Base-by-base conservation (phyloP, 139 green algal genomes). In the Spirogloea muscicola region DNA sequence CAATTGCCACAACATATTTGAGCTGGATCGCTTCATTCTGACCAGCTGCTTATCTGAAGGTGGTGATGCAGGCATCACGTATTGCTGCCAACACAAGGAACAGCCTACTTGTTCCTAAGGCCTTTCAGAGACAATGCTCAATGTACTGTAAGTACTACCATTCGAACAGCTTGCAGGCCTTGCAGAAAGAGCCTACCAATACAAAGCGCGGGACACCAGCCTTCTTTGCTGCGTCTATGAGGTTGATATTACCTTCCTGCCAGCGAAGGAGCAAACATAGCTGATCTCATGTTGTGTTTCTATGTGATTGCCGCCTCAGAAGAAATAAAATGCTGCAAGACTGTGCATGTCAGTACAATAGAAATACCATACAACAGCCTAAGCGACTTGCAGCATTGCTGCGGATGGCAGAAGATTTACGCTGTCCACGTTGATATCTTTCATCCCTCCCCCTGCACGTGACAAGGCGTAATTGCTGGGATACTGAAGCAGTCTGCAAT, bases 131-230 rank as follows among this genome's bases (percentile, higher is more conserved):
- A n/a, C n/a, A n/a, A n/a, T n/a, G n/a, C n/a, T n/a, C n/a, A n/a
- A n/a, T n/a, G n/a, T n/a, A n/a, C n/a, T n/a, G n/a, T n/a, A n/a
- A n/a, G n/a, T n/a, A n/a, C n/a, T n/a, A n/a, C n/a, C n/a, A n/a
- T n/a, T n/a, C n/a, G n/a, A n/a, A n/a, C n/a, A n/a, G n/a, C n/a
- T n/a, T n/a, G 43, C 43, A 51, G 10, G 43, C 10, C 43, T 51
- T 64, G 27, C 31, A 27, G 55, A 64, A 64, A 64, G 33, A 44
- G 29, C 69, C 59, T 31, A 80, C 72, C n/a, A 99, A 88, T 3
- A 99, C 74, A 75, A 99, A 99, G 79, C 93, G 93, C 77, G 93
- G 92, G 3, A 96, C 91, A 25, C 93, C 92, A 57, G 62, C 62
- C 42, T 81, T 62, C 48, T 81, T 70, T 33, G 93, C 93, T 7